Evolutionary conservation across 164 flowering plant genomes (phyloP), one percentile per base, ranked within the genome.

Genomic region (Vitis labrusca): DNA sequence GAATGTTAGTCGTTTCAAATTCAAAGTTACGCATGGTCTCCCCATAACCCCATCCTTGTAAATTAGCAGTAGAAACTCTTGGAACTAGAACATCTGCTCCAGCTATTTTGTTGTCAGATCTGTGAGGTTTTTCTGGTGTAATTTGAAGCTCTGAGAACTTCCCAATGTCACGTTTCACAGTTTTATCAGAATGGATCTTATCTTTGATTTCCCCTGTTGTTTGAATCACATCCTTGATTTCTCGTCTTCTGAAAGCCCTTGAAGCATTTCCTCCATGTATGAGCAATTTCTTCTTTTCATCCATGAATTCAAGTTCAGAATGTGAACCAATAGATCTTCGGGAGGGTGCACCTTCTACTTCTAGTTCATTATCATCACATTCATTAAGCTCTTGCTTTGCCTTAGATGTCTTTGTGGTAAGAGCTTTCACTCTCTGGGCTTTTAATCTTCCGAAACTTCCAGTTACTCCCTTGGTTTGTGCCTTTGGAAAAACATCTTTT

Each of bases 401-500:
- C 67, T 5, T 66, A 59, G 85, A 74, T 48, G 74, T 67, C 70
- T 76, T 85, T 71, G 68, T 76, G n/a, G 79, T 76, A 51, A 85
- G 73, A 67, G 84, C 78, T 78, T 77, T 89, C 61, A 92, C 84
- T 66, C 68, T 85, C 47, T 82, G 85, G 29, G 80, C 82, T 77
- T 87, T 92, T 63, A 94, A 77, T 83, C 88, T 87, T 68, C 84
- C 90, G 78, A 91, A 89, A 77, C 82, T 77, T 69, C 78, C 59
- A 60, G 77, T 51, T 54, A 44, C 55, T 15, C 52, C 71, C 30
- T 64, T 68, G 23, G n/a, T 64, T 56, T 19, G 48, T 68, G 55
- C 14, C 12, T 68, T 59, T 1, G 54, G 11, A 19, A 60, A 69
- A 65, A 29, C 69, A 48, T n/a, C 47, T 0, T 27, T 57, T 37